Evolutionary conservation across 2,329 filamentous ascomycete genomes (phyloP).

Genomic region (Mariannaea elegans): DNA sequence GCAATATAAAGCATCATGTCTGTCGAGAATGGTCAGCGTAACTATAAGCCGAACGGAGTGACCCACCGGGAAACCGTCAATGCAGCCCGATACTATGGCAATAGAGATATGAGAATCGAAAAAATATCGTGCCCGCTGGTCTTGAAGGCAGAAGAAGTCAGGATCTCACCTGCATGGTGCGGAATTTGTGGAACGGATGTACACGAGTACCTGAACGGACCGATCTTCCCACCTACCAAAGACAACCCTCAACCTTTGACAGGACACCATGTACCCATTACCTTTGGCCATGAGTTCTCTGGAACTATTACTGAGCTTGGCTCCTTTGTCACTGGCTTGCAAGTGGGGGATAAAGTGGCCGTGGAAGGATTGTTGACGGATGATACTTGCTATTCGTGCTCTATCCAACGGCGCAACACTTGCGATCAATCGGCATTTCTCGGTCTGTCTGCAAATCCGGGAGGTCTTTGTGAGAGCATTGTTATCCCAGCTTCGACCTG

Average conservation of each 20-base stretch:
- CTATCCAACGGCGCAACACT: constrained; percentile 20
- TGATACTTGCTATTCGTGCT: constrained; percentile 1
- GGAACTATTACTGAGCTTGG: constrained; percentile 68
- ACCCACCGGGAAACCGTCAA: neutral
- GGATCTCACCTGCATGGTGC: neutral
- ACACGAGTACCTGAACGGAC: constrained; percentile 44
- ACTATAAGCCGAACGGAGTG: too few species aligned
- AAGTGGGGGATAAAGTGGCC: constrained; percentile 54
- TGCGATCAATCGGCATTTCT: constrained; percentile 55
- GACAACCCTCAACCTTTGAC: constrained; percentile 63
- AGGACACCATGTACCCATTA: constrained; percentile 63
- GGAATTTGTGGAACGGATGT: constrained; percentile 49
- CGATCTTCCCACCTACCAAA: constrained; percentile 39
- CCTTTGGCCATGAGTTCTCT: constrained; percentile 70
- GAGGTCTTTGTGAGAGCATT: constrained; percentile 4
- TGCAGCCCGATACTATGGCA: neutral
- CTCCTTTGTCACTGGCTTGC: constrained; percentile 52
- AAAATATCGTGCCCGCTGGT: neutral
- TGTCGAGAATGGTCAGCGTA: too few species aligned
- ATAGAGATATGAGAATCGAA: neutral
- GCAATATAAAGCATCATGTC: too few species aligned
- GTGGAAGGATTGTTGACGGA: neutral
- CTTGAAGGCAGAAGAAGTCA: neutral
- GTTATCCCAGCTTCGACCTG: neutral
- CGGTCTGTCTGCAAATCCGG: constrained; percentile 29